Base-by-base conservation (phyloP, 257 asterid genomes). In the Cordia subcordata region DNA sequence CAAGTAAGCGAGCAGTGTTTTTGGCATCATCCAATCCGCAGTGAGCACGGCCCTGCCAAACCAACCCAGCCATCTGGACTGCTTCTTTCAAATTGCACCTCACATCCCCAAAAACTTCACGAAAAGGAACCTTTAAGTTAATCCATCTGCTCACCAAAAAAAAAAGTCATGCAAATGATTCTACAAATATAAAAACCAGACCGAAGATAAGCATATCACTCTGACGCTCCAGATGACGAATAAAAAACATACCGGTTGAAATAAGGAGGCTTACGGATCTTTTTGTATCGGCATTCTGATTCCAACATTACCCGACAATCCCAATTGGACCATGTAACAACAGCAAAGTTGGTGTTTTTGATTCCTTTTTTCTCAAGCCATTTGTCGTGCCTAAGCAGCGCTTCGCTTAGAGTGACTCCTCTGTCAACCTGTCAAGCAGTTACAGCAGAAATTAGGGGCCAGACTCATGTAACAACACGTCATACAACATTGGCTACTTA, bases 291-390 rank as follows among this genome's bases (percentile, higher is more conserved):
- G 64, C 98, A 90, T 60, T 90, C 98, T 8, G 96, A 90, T 68
- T 90, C 98, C 88, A 90, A 76, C 95, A 90, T 87, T 78, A 85
- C 96, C 65, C 76, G 81, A 75, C 98, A 90, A 71, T 90, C 98
- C 98, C 98, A 87, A 77, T 84, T 71, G 55, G 94, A 83, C 98
- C 98, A 90, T 19, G 98, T 90, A 49, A 90, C 98, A 45, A 90
- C 88, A 63, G 86, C 94, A 74, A 90, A 87, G 69, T 87, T 85
- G 67, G 87, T 57, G 65, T 80, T 73, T 63, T 90, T 90, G 61
- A 90, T 83, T 54, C 96, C 96, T 53, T 68, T 85, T 39, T 73
- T 70, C 79, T 87, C 91, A 66, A 90, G 91, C 97, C 97, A 90
- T 69, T 81, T 76, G 79, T 90, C 97, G 51, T 87, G 96, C 46